A percentile compares a stretch with the other conserved stretches of the same genome.
phyloP scores from a whole-genome alignment of 2,329 filamentous ascomycete species.

The Pleurostoma richardsiae region DNA sequence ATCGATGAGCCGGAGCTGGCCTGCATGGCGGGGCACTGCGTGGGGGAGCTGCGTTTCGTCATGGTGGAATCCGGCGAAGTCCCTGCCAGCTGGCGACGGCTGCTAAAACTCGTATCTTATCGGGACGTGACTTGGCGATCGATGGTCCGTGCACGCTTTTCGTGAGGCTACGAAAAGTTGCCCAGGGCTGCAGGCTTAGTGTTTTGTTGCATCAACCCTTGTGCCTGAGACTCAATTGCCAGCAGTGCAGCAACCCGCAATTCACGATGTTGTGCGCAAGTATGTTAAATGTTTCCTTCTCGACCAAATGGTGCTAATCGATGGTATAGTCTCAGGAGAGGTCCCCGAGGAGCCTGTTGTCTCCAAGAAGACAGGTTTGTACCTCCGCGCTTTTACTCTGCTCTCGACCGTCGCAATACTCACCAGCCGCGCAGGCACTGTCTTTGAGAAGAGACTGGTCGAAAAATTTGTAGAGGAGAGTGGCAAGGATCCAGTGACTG shows the following conservation, averaged over 20 bases:
- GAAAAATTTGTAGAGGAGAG: conserved; percentile 93
- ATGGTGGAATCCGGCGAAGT: too few relatives aligned
- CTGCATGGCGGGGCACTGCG: too few relatives aligned
- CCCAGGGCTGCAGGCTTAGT: too few relatives aligned
- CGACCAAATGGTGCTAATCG: not conserved
- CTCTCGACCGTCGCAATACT: conserved; percentile 8
- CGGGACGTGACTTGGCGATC: too few relatives aligned
- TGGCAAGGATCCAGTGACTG: conserved; percentile 85
- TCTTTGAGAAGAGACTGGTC: conserved; percentile 93
- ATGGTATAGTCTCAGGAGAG: conserved; percentile 79
- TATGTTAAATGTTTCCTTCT: not conserved
- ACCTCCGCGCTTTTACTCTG: conserved; percentile 6
- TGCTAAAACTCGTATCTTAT: too few relatives aligned
- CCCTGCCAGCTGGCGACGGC: too few relatives aligned
- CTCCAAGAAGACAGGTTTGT: conserved; percentile 86
- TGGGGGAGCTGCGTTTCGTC: too few relatives aligned
- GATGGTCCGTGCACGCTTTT: too few relatives aligned
- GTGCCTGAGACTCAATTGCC: too few relatives aligned
- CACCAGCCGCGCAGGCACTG: conserved; percentile 53
- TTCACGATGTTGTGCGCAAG: conserved; percentile 10
- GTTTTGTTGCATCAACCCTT: too few relatives aligned
- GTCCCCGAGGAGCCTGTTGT: conserved; percentile 91
- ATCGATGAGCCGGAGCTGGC: too few relatives aligned
- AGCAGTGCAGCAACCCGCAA: not conserved
- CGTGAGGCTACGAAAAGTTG: too few relatives aligned